Base-by-base conservation (phyloP, 371 early-diverging fungal species). In the Rozella allomycis region DNA sequence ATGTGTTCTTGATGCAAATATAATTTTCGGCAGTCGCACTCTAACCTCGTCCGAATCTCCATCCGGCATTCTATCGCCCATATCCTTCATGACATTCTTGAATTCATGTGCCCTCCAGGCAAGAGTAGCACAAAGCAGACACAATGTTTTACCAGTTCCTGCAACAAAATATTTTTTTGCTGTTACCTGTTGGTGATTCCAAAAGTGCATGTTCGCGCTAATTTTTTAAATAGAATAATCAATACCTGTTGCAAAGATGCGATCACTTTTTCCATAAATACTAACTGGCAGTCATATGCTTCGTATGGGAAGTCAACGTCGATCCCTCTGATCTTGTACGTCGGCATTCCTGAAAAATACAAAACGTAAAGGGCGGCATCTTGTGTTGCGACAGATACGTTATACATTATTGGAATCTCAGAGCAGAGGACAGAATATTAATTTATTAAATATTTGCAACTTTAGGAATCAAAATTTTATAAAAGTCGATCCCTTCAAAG, bases 1-100 rank as follows among this genome's bases (percentile, higher is more conserved):
- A 49, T 93, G 94, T 11, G 91, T 83, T 30, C 83, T 63, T 8
- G 82, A 83, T 16, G 73, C 70, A 43, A 78, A 82, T 39, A 62
- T 67, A 8, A 83, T 70, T 60, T 34, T 30, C 6, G 41, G 40
- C 4, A 29, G 25, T 18, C 12, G 43, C 34, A 22, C 37, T 19
- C 16, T 43, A 26, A 28, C 30, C 22, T 7, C 12, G 28, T 10
- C 12, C 10, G 25, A 23, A 9, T 30, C 33, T 3, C 34, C 23
- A 7, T 10, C 4, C 2, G 26, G 19, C 21, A 28, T 28, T 4
- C 30, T 21, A 9, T 11, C 31, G 47, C 10, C 36, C 32, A 18
- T 39, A 35, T n/a, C 30, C 30, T n/a, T 6, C 12, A 6, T n/a
- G 30, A 25, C 22, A 31, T 33, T 30, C 9, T 34, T 22, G 25